phyloP scores from a whole-genome alignment of 306 rosid genomes.

The Acmispon strigosus region DNA sequence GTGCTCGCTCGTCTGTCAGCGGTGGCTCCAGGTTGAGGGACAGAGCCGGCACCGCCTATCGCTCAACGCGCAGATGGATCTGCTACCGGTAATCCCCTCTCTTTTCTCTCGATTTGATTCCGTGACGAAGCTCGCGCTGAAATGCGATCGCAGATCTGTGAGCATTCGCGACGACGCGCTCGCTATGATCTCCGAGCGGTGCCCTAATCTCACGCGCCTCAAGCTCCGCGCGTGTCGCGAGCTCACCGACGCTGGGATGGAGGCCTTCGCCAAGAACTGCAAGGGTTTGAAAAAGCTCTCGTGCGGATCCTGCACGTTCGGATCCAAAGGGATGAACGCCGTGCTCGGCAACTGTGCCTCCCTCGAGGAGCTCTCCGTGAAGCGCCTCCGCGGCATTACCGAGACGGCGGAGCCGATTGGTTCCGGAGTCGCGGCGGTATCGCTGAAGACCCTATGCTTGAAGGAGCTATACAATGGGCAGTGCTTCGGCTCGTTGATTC shows the following conservation, averaged over 20 bases:
- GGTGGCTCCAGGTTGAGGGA: slow-evolving; percentile 86
- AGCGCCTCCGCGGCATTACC: slow-evolving; percentile 78
- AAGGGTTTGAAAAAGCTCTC: slow-evolving; percentile 88
- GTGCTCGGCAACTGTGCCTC: slow-evolving; percentile 61
- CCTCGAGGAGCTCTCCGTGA: slow-evolving; percentile 84
- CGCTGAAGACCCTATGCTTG: slow-evolving; percentile 64
- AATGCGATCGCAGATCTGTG: slow-evolving; percentile 81
- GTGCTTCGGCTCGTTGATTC: slow-evolving; percentile 80
- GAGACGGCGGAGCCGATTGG: slow-evolving; percentile 68
- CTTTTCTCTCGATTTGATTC: slow-evolving; percentile 84
- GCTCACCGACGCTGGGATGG: slow-evolving; percentile 75
- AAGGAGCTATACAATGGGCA: slow-evolving; percentile 90
- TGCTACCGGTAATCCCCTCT: slow-evolving; percentile 38
- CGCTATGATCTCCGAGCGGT: slow-evolving; percentile 54
- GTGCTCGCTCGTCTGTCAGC: slow-evolving; percentile 85
- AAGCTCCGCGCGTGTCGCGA: slow-evolving; percentile 91
- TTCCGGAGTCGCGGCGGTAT: slow-evolving; percentile 57
- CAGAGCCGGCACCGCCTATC: slow-evolving; percentile 92
- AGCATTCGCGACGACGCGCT: slow-evolving; percentile 79
- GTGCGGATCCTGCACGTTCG: slow-evolving; percentile 88
- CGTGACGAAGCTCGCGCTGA: slow-evolving; percentile 81
- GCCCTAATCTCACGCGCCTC: slow-evolving; percentile 87
- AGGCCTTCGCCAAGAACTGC: slow-evolving; percentile 72
- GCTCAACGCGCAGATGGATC: slow-evolving; percentile 64
- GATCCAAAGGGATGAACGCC: slow-evolving; percentile 91